A percentile compares a stretch with the other conserved stretches of the same genome.
These are phyloP conservation scores for Dictyostelium gargantuum DNA, from an alignment of 208 protist genomes.

Conservation along the genomic window DNA sequence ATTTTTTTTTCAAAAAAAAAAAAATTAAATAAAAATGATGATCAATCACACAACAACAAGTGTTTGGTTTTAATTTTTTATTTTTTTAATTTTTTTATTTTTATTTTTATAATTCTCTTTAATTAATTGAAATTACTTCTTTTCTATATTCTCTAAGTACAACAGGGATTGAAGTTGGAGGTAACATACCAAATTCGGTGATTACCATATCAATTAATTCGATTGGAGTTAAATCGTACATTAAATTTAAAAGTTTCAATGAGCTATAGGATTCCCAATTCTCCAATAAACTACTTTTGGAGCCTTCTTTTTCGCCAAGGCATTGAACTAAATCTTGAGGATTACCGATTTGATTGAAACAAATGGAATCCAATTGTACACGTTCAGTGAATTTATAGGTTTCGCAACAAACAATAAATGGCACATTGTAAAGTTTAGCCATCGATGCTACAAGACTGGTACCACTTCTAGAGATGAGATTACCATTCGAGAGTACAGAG, in stretches of 20 bases:
- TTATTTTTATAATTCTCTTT: too few species aligned
- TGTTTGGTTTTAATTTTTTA: not conserved
- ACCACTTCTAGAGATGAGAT: conserved; percentile 92
- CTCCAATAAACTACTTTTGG: not conserved
- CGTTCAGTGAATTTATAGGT: conserved; percentile 98
- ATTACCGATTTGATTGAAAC: conserved; percentile 93
- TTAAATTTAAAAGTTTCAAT: conserved; percentile 87
- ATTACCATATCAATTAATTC: conserved; percentile 90
- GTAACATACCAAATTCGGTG: conserved; percentile 90
- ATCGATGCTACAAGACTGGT: conserved; percentile 93
- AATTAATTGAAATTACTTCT: not conserved
- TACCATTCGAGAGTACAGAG: conserved; percentile 94
- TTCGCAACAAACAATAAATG: conserved; percentile 97
- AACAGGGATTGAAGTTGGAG: conserved; percentile 89
- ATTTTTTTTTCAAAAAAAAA: too few species aligned
- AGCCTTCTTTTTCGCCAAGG: conserved; percentile 2
- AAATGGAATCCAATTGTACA: conserved; percentile 94
- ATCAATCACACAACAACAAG: too few species aligned
- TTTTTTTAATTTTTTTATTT: not conserved
- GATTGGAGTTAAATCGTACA: conserved; percentile 91
- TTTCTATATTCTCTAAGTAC: conserved; percentile 87
- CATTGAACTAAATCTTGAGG: conserved; percentile 54
- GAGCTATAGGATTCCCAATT: conserved; percentile 5
- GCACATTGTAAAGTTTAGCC: conserved; percentile 93
- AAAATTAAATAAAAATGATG: too few species aligned